Conservation (phyloP, 345 rosid genomes). For the Kernera saxatilis region DNA sequence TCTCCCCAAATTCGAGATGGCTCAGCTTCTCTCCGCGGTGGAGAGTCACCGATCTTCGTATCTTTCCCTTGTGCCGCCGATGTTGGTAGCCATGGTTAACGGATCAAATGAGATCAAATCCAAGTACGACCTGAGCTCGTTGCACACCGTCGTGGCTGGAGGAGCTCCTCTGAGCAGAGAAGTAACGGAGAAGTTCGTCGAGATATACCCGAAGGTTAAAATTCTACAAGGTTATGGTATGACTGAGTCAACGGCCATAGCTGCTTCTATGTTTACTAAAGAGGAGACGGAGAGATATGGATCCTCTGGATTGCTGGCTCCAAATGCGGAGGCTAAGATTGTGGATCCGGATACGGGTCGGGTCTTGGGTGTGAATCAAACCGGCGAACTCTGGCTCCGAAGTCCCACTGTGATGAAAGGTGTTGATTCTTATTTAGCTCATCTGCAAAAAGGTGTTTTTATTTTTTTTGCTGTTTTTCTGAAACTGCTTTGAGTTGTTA, state of each 20-base stretch:
- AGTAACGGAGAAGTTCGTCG: slow-evolving; percentile 52
- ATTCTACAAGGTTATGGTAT: slow-evolving; percentile 77
- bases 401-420: slow-evolving; percentile 35
- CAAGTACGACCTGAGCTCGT: slow-evolving; percentile 56
- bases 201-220: slow-evolving; percentile 42
- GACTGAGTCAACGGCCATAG: slow-evolving; percentile 61
- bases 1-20: slow-evolving; percentile 66
- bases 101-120: slow-evolving; percentile 41
- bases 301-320: slow-evolving; percentile 58
- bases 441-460: not conserved
- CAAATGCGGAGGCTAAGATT: slow-evolving; percentile 64
- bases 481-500: not conserved
- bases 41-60: slow-evolving; percentile 47
- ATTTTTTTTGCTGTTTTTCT: not conserved
- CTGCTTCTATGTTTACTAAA: slow-evolving; percentile 51
- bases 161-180: slow-evolving; percentile 88
- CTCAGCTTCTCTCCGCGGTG: slow-evolving; percentile 60
- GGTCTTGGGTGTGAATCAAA: slow-evolving; percentile 41
- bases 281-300: slow-evolving; percentile 69
- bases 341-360: slow-evolving; percentile 59
- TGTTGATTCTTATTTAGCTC: not conserved
- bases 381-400: slow-evolving; percentile 76
- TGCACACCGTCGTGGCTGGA: slow-evolving; percentile 49
- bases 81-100: slow-evolving; percentile 56
- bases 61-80: slow-evolving; percentile 77